Base-by-base conservation (phyloP, 2,329 filamentous ascomycete species). In the Hypoxylon sp. region DNA sequence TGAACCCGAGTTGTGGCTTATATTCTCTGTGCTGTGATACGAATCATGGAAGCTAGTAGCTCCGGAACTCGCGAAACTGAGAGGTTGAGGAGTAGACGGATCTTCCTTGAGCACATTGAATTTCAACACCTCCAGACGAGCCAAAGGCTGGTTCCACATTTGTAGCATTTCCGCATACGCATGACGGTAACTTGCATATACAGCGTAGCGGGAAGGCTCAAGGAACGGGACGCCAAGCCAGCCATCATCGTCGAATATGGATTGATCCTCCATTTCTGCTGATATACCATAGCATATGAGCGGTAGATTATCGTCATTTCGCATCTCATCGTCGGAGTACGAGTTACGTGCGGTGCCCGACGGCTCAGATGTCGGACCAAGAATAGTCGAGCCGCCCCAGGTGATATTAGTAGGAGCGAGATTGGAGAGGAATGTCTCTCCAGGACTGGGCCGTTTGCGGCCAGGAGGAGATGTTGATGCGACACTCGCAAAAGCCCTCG, bases 151-250 rank as follows among this genome's bases (percentile, higher is more conserved):
- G 1, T 83, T 81, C 89, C 89, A 91, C 77, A 87, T 85, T 68
- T 89, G 88, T 2, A 91, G 81, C 77, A 91, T 84, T 75, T 90
- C 87, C n/a, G 89, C 88, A 70, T 91, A 91, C 0, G 85, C 83
- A 64, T 87, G 85, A 33, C 89, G 85, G 72, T 91, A 91, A 70
- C 80, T 82, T n/a, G 83, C 81, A 67, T 88, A 88, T 18, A 84
- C 74, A 2, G 80, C 74, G 4, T 78, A 75, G n/a, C 81, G 82
- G 28, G 74, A 80, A 3, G 83, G 79, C 44, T 89, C 84, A 14
- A 91, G 80, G 2, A 91, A 77, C 3, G 89, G 84, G 2, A 83
- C 82, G 18, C 80, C 83, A 72, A 90, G 82, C 82, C 87, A 90
- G 11, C 88, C 88, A 71, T 91, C 89, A 54, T 91, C 88, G 68